Conservation (phyloP, 2,329 filamentous ascomycete species). For the Sporothrix pseudoabietina region DNA sequence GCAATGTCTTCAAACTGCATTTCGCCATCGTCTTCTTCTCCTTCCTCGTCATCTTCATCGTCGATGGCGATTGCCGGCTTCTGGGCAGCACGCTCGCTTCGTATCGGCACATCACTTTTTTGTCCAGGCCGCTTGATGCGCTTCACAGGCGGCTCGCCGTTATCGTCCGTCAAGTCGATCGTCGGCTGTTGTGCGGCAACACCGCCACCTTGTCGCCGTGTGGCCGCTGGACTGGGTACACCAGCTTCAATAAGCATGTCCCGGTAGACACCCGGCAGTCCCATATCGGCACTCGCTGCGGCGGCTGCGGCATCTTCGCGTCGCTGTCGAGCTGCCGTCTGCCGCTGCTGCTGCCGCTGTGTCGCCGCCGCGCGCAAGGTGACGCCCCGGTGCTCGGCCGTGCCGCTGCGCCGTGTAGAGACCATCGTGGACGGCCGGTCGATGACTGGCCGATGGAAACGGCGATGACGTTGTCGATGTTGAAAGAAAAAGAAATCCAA, state of each 20-base stretch:
- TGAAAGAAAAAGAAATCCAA: not conserved
- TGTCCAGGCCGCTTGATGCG: constrained; percentile 35
- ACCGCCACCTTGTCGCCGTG: not conserved
- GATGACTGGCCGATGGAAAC: too few species aligned
- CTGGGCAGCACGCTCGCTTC: not conserved
- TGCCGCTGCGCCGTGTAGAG: constrained; percentile 26
- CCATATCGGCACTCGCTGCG: not conserved
- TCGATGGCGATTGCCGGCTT: not conserved
- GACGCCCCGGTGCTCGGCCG: constrained; percentile 25
- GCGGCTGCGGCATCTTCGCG: not conserved
- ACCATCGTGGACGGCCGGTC: constrained; percentile 21
- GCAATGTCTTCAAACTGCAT: constrained; percentile 36
- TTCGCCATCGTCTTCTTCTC: constrained; percentile 33
- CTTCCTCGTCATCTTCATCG: constrained; percentile 18
- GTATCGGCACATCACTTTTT: not conserved
- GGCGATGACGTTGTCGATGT: not conserved
- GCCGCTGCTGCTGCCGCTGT: constrained; percentile 26
- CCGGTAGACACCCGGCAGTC: constrained; percentile 30
- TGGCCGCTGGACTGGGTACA: constrained; percentile 15
- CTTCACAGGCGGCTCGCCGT: constrained; percentile 33
- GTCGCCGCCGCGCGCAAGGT: constrained; percentile 27
- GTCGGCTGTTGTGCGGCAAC: not conserved
- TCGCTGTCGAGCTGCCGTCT: not conserved
- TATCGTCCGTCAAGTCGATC: not conserved
- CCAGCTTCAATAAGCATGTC: constrained; percentile 36